Percentiles rank a stretch among this genome's conserved stretches.
Evolutionary conservation across 176 grass and related monocot species (phyloP).

Genomic region (Avena eriantha): DNA sequence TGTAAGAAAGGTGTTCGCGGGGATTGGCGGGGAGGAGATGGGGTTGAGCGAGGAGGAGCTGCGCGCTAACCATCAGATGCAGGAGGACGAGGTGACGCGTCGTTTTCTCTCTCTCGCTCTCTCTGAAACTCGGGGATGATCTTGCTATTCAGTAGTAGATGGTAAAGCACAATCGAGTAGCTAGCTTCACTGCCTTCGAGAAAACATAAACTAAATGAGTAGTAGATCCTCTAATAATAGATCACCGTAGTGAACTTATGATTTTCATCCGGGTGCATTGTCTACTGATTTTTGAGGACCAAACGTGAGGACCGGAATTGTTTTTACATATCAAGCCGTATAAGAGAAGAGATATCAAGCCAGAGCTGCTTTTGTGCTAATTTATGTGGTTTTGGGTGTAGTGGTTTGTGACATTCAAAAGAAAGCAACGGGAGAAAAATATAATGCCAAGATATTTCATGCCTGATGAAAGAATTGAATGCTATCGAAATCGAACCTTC

Average conservation of each 20-base stretch:
- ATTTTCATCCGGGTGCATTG: neutral
- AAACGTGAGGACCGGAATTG: neutral
- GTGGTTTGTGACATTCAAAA: neutral
- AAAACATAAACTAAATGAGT: neutral
- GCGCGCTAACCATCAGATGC: slow-evolving; percentile 49
- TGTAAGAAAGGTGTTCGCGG: slow-evolving; percentile 36
- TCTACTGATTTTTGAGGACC: neutral
- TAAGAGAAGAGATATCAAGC: neutral
- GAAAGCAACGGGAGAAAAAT: too few relatives aligned
- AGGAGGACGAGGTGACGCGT: slow-evolving; percentile 58
- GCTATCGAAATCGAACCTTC: neutral
- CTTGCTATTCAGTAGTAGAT: neutral
- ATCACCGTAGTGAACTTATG: neutral
- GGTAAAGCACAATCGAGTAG: neutral
- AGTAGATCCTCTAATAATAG: neutral
- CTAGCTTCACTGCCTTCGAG: neutral
- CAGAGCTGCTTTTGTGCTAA: neutral
- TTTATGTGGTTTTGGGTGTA: neutral
- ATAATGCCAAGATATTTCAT: neutral
- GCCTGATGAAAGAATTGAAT: neutral
- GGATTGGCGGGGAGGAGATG: slow-evolving; percentile 1
- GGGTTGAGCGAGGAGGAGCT: slow-evolving; percentile 54
- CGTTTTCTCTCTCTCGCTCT: neutral
- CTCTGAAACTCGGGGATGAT: neutral
- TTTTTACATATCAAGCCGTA: neutral